Evolutionary conservation across 1,284 basidiomycete species (phyloP).

Genomic region (Farysia itapuensis): DNA sequence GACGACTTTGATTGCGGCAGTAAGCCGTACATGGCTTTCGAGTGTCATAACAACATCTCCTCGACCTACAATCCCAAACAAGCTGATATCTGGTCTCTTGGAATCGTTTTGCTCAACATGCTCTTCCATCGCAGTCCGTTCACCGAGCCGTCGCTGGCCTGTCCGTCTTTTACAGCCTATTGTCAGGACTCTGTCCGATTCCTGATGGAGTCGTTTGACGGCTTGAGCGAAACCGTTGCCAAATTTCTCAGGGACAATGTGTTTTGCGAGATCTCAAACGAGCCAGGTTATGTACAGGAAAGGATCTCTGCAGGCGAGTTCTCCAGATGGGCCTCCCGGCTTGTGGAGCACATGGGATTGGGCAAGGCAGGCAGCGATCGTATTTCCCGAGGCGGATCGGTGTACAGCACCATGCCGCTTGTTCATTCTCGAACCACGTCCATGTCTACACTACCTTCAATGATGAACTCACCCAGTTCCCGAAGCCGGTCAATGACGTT

Average conservation of each 20-base stretch:
- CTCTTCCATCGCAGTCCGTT: conserved; percentile 98
- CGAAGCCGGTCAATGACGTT: conserved; percentile 15
- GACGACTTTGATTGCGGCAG: conserved; percentile 98
- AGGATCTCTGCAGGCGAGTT: conserved; percentile 80
- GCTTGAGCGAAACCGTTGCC: conserved; percentile 84
- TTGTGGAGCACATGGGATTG: conserved; percentile 66
- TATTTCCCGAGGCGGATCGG: conserved; percentile 35
- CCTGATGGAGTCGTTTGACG: conserved; percentile 85
- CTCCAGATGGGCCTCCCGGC: conserved; percentile 78
- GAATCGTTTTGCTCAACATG: conserved; percentile 98
- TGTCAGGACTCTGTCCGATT: conserved; percentile 78
- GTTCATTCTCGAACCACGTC: conserved; percentile 37
- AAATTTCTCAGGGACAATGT: conserved; percentile 81
- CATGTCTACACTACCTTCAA: conserved; percentile 28
- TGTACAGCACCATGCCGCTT: conserved; percentile 33
- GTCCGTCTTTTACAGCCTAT: conserved; percentile 79
- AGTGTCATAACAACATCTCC: conserved; percentile 95
- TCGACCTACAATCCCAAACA: conserved; percentile 89
- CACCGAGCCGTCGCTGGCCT: conserved; percentile 83
- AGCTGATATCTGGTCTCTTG: conserved; percentile 97
- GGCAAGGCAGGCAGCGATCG: conserved; percentile 11
- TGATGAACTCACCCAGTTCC: conserved; percentile 32
- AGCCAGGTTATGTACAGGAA: conserved; percentile 56
- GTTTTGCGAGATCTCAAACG: conserved; percentile 74
- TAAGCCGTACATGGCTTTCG: conserved; percentile 98